These are phyloP conservation scores for sunflower (Helianthus annuus) DNA, from an alignment of 129 eudicot genomes.

Conservation along the genomic window HanXRQr2.0-SUNRISE NC_035441.2:34419199-34419698, in stretches of 20 bases:
- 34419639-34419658: conserved; percentile 90
- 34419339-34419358: too few species aligned
- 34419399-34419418: too few species aligned
- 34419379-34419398: too few species aligned
- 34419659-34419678: conserved; percentile 79
- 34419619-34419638: conserved; percentile 69
- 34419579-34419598: conserved; percentile 55
- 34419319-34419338: too few species aligned
- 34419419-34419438: not conserved
- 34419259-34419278: too few species aligned
- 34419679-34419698: conserved; percentile 69
- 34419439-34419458: conserved; percentile 1
- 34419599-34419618: conserved; percentile 78
- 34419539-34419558: conserved; percentile 68
- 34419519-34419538: conserved; percentile 84
- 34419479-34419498: not conserved
- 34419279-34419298: too few species aligned
- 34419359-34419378: too few species aligned
- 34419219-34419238: too few species aligned
- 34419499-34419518: conserved; percentile 1
- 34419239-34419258: too few species aligned
- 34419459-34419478: not conserved
- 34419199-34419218: too few species aligned
- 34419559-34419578: conserved; percentile 85
- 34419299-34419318: too few species aligned